These are phyloP conservation scores for Trichoderma koningii DNA, from an alignment of 2,329 filamentous ascomycete species.

Conservation along the genomic window DNA sequence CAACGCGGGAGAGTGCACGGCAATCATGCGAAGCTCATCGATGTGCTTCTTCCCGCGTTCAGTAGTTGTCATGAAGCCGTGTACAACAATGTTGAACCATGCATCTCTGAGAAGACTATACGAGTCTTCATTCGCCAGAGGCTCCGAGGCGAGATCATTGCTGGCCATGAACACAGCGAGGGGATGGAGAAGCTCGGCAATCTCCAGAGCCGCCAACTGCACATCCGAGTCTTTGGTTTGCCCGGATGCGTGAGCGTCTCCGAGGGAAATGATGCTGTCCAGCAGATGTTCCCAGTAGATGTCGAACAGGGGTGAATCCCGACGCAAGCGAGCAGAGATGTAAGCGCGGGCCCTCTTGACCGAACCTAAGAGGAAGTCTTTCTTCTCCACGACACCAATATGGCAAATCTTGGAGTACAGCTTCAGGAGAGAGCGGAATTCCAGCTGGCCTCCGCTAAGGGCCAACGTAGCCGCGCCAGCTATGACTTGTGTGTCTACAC, in stretches of 20 bases:
- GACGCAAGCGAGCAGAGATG: conserved; percentile 69
- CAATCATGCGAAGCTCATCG: conserved; percentile 79
- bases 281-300: conserved; percentile 83
- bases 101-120: conserved; percentile 80
- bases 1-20: conserved; percentile 82
- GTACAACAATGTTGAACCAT: conserved; percentile 97
- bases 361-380: conserved; percentile 69
- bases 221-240: conserved; percentile 76
- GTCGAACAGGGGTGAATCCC: conserved; percentile 73
- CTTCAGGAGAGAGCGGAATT: conserved; percentile 84
- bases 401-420: conserved; percentile 76
- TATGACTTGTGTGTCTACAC: conserved; percentile 83
- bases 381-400: conserved; percentile 70
- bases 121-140: conserved; percentile 64
- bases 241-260: conserved; percentile 76
- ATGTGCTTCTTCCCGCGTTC: conserved; percentile 71
- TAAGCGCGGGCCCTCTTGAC: conserved; percentile 77
- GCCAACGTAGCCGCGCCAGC: conserved; percentile 78
- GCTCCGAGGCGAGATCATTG: conserved; percentile 57
- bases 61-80: conserved; percentile 80
- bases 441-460: conserved; percentile 72
- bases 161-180: conserved; percentile 80
- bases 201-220: conserved; percentile 81
- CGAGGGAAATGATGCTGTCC: conserved; percentile 85
- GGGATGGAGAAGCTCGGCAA: conserved; percentile 82